Evolutionary conservation across 2,329 filamentous ascomycete genomes (phyloP), one percentile per base, ranked within the genome.

Genomic region (Fusarium sp.): DNA sequence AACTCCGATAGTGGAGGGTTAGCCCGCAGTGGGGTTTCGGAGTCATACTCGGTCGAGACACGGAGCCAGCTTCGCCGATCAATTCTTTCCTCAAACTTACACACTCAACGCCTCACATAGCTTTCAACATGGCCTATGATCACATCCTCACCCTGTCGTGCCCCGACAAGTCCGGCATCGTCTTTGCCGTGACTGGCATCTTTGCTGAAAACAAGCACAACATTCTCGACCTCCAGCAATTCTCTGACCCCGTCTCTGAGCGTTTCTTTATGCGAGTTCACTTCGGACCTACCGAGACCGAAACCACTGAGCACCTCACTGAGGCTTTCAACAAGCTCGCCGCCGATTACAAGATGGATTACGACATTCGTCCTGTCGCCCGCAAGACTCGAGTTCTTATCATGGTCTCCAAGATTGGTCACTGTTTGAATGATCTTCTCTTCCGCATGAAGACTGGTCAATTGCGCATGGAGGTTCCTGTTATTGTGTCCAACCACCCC

Each of bases 191-290:
- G 70, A 95, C 92, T 9, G 91, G 89, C 65, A 85, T 95, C 72
- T 87, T 96, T 67, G 91, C 92, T 46, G 80, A 86, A 65, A 87
- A 92, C 78, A 86, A 88, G 73, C 86, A 94, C 80, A 96, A 94
- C 80, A 92, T 96, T 76, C 83, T 95, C 68, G 92, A 96, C 80
- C 87, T 94, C 68, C 92, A 94, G 80, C 92, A 96, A 81, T 96
- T 93, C 83, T 91, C 89, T 41, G 92, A 95, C 79, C 87, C 89
- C 26, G 86, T 83, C 24, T 91, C 90, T 20, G 82, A 91, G 76
- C 90, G 86, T 59, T 96, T 96, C 83, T 96, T 96, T 82, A 95
- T 96, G 92, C 88, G 92, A 76, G 91, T 95, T 72, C 92, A 94
- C 79, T 95, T 95, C 74, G 90, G 88, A 11, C 87, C 90, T 62